A percentile compares a stretch with the other conserved stretches of the same genome.
Conservation (phyloP, 116 monocot genomes). For the Zostera marina region DNA sequence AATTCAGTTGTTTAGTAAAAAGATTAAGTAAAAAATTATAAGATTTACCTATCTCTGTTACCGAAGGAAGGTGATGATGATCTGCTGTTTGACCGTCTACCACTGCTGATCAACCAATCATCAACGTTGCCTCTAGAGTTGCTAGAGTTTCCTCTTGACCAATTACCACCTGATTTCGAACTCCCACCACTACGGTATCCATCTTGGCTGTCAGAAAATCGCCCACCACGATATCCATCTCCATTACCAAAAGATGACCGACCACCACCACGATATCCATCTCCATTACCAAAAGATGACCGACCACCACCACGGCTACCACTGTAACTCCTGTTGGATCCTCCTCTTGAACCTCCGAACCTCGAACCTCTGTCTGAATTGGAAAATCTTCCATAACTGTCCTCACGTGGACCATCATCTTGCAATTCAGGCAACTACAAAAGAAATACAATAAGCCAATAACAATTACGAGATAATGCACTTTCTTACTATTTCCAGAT, state of each 20-base stretch:
- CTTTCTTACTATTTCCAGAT: no score
- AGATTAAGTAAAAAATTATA: not conserved
- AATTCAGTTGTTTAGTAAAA: not conserved
- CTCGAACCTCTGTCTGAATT: constrained; percentile 30
- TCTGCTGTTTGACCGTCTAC: constrained; percentile 27
- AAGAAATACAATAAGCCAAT: not conserved
- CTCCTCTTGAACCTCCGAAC: constrained; percentile 15
- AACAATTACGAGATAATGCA: no score
- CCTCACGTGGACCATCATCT: constrained; percentile 76
- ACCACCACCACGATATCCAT: constrained; percentile 45
- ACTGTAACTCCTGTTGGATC: constrained; percentile 33
- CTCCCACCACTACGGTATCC: constrained; percentile 48
- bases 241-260: constrained; percentile 2
- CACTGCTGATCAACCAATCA: constrained; percentile 35
- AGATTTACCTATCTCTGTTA: constrained; percentile 48
- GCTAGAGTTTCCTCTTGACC: constrained; percentile 31
- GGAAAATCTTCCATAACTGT: constrained; percentile 77
- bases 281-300: constrained; percentile 30
- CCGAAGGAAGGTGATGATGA: constrained; percentile 26
- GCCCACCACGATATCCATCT: no score
- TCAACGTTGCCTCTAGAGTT: constrained; percentile 22
- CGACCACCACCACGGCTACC: constrained; percentile 39
- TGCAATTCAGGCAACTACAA: constrained; percentile 79
- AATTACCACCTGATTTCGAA: constrained; percentile 43
- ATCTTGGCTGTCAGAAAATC: constrained; percentile 7